Base-by-base conservation (phyloP, 345 rosid genomes). In the Citrus cavaleriei region DNA sequence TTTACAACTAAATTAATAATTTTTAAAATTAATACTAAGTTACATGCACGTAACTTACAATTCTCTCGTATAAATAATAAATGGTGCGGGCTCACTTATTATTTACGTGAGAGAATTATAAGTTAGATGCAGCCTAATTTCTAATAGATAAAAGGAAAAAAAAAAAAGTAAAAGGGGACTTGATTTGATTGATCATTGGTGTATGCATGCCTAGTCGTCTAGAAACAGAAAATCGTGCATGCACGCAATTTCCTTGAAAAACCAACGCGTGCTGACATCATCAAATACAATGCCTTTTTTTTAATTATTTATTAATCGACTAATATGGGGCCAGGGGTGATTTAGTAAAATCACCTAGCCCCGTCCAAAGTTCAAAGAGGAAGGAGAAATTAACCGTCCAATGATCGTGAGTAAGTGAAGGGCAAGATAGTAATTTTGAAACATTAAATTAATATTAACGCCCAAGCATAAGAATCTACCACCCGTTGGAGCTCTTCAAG, bases 361-460 rank as follows among this genome's bases (percentile, higher is more conserved):
- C 4, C 4, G 1, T 18, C 8, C 1, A 54, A 18, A 5, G 58
- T 16, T 51, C 22, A 18, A 54, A 54, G 58, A 1, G 5, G 57
- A 14, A 25, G 9, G 51, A 16, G 5, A 25, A 22, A 34, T 55
- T 21, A 10, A 38, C 5, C 7, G 2, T 32, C 8, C 7, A 8
- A 63, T 28, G 12, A 46, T 7, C 25, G 24, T 3, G 25, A 3
- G 28, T 60, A 21, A 38, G 4, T 0, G 2, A 80, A 2, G 87
- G 86, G 68, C 46, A 86, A 0, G 37, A 54, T 27, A 2, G 87
- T 70, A 6, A 86, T 66, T 82, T 37, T 37, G 0, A 0, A 5
- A 1, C 27, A 68, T 38, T 76, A 81, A 67, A 54, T 24, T 81
- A 83, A 67, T 37, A 68, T 38, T 60, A 62, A 54, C 19, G 42